Evolutionary conservation across 306 rosid genomes (phyloP).

Genomic region (Datisca glomerata): DNA sequence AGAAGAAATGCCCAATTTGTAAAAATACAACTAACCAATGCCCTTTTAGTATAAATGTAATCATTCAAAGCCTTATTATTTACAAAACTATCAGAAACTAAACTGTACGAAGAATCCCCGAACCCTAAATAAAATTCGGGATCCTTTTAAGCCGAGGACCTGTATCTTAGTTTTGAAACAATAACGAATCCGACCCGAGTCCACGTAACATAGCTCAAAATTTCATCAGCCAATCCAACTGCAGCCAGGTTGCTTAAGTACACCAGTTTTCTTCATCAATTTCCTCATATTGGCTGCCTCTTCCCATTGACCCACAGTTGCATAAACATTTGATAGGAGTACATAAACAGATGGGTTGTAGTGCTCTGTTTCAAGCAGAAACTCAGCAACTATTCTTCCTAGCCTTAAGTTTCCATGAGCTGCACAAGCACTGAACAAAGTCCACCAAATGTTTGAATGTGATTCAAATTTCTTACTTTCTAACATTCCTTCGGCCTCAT

Average conservation of each 20-base stretch:
- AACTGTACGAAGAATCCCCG: too few relatives aligned
- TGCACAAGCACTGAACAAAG: slow-evolving; percentile 79
- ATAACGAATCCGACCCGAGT: too few relatives aligned
- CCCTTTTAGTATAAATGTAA: too few relatives aligned
- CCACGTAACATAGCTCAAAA: too few relatives aligned
- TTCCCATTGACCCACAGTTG: slow-evolving; percentile 70
- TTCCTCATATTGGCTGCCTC: slow-evolving; percentile 59
- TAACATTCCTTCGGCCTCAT: slow-evolving; percentile 54
- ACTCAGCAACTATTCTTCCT: slow-evolving; percentile 47
- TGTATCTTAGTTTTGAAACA: too few relatives aligned
- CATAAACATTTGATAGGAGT: slow-evolving; percentile 58
- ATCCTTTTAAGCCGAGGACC: too few relatives aligned
- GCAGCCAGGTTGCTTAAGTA: slow-evolving; percentile 48
- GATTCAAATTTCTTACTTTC: slow-evolving; percentile 32
- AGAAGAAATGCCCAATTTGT: too few relatives aligned
- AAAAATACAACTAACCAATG: too few relatives aligned
- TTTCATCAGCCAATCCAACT: slow-evolving; percentile 55
- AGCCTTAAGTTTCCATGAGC: slow-evolving; percentile 54
- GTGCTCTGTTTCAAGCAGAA: slow-evolving; percentile 46
- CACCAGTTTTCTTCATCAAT: slow-evolving; percentile 28
- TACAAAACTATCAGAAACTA: too few relatives aligned
- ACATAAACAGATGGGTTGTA: slow-evolving; percentile 61
- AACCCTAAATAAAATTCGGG: too few relatives aligned
- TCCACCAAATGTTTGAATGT: slow-evolving; percentile 60
- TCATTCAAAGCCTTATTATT: too few relatives aligned